Evolutionary conservation across 2,329 filamentous ascomycete genomes (phyloP), one percentile per base, ranked within the genome.

Genomic region (Scedosporium aurantiacum): DNA sequence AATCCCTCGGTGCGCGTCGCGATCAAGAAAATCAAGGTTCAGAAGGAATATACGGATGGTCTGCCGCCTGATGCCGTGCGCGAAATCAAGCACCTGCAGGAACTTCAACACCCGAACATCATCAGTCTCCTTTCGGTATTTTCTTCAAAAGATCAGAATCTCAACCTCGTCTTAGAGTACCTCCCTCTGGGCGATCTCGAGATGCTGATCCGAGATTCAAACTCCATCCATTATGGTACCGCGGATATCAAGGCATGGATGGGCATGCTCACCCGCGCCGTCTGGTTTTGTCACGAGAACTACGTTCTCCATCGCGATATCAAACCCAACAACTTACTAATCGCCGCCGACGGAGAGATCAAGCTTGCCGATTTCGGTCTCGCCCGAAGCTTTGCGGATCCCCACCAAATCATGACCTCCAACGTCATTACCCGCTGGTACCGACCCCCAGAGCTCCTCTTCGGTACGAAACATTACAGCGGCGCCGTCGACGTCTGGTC

Each of bases 391-490:
- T 97, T 97, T 72, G 88, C 91, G 6, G 94, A 99, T 72, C 93
- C 94, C 0, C 90, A 91, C 69, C 79, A 85, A 61, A 82, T 82
- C 67, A 99, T 99, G 94, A 97, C 93, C 1, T 86, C 87, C 69
- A 91, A 94, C 69, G 93, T 97, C 65, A 96, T 99, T 72, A 99
- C 94, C 18, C 86, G 91, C 65, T 99, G 94, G 91, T 99, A 97
- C 77, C 84, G 93, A 1, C 92, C 94, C 0, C 92, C 92, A 0
- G 94, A 99, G 78, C 82, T 99, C 23, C 85, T 97, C 65, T 97
- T 93, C 70, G 91, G 92, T 63, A 91, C 91, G 2, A 83, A 85
- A 62, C 90, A 94, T 75, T 99, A 99, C 76, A 87, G 86, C 52
- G 91, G 91, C 25, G 89, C 88, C 5, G 94, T 97, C 21, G 94